Base-by-base conservation (phyloP, 2,329 filamentous ascomycete species). In the Ophiostoma triangulosporum region DNA sequence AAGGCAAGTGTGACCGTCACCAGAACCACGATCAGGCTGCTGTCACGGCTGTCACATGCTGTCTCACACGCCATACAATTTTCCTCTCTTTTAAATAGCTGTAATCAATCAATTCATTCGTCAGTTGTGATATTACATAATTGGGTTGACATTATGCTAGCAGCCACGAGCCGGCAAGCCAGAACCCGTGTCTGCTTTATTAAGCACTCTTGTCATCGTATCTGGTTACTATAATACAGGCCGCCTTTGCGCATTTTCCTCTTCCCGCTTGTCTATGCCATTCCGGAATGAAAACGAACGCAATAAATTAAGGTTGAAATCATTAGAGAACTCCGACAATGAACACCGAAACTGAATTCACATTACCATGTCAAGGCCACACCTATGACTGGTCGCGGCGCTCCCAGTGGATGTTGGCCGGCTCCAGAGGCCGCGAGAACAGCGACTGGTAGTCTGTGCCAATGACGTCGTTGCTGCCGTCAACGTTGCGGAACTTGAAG, bases 401-500 rank as follows among this genome's bases (percentile, higher is more conserved):
- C 73, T 94, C 86, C 81, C 86, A 95, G 66, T 78, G 73, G 49
- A 95, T 79, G 50, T 80, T 73, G 46, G 83, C 84, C 40, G 84
- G 83, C 66, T 83, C 78, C 51, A 86, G 66, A 11, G 85, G 85
- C 60, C 84, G 77, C 50, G 84, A 86, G 69, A 89, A 89, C 40
- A 89, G 73, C 59, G 80, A 84, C 22, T 75, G 71, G 62, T 83
- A 86, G 64, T 86, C 80, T 24, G 82, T 86, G 52, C 72, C 83
- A 46, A 85, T 76, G 35, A 93, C 75, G 32, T 76, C 77, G 63
- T 80, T 72, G 65, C 77, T 79, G n/a, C 86, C 84, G 61, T 86
- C 81, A 2, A 81, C 67, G 62, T 88, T 94, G 64, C 76, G 75
- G 66, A 95, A 80, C 72, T 88, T 91, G 73, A 95, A 87, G 52